A percentile compares a stretch with the other conserved stretches of the same genome.
phyloP scores from a whole-genome alignment of 345 rosid genomes.

The Camelina sativa region DNA sequence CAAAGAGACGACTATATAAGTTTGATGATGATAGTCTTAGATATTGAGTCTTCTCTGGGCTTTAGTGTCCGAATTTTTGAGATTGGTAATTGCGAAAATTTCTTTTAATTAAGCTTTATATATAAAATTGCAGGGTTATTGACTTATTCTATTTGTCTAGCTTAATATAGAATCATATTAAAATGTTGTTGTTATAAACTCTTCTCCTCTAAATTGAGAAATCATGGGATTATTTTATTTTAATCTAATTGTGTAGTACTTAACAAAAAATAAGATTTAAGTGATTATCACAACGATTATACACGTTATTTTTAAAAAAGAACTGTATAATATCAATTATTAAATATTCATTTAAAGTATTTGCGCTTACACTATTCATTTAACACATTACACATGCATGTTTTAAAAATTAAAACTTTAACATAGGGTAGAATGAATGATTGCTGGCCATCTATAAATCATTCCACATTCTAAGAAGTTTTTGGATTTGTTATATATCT shows the following conservation, averaged over 20 bases:
- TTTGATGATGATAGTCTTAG: constrained; percentile 5
- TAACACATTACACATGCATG: not conserved
- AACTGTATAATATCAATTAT: no score
- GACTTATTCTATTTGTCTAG: not conserved
- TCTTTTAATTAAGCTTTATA: not conserved
- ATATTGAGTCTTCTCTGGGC: not conserved
- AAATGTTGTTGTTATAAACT: not conserved
- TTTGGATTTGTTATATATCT: not conserved
- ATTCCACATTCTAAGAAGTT: not conserved
- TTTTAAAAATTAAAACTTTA: not conserved
- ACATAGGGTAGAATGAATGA: no score
- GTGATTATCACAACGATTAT: not conserved
- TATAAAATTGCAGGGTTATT: not conserved
- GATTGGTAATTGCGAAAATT: not conserved
- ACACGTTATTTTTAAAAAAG: not conserved
- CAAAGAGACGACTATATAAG: not conserved
- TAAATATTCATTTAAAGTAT: not conserved
- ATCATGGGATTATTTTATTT: not conserved
- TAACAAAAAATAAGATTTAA: not conserved
- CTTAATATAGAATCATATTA: not conserved
- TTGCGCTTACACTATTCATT: no score
- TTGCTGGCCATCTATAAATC: not conserved
- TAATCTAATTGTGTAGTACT: not conserved
- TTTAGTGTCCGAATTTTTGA: not conserved
- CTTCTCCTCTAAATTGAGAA: not conserved